Evolutionary conservation across 768 basidiomycete species (phyloP), one percentile per base, ranked within the genome.

Genomic region (Macrolepiota albuminosa): DNA sequence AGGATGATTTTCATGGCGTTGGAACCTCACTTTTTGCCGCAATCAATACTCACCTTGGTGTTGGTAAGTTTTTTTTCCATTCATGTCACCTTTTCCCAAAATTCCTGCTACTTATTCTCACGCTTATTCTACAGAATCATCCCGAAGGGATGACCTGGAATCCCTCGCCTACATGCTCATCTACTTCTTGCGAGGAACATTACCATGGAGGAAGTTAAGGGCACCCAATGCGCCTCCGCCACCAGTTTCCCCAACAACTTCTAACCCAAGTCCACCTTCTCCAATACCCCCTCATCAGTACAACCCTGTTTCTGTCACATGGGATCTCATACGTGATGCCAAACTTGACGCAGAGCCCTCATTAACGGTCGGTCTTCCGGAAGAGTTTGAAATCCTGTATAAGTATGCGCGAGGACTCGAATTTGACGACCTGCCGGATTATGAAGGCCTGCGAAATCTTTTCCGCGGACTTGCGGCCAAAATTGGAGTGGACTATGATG

Each of bases 361-460:
- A 4, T 80, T 93, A 56, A 91, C 89, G 9, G 82, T 85, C 56
- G 86, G 88, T 5, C 83, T 93, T 57, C 91, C 90, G 14, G 80
- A 85, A 51, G 91, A 94, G 72, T 91, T 93, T 60, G 88, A 88
- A 63, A 83, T 91, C 56, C 81, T 93, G 65, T 89, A 88, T 72
- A 81, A 82, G 48, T 95, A 95, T 73, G 85, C 88, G 24, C 84
- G 93, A 48, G 85, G 85, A 2, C 84, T 95, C 39, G 88, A 88
- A 63, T 95, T 94, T 65, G 91, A 91, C 67, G 93, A 95, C 75
- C 78, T 91, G 43, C 93, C 93, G 10, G 93, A 95, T 72, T 95
- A 95, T 66, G 87, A 86, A 47, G 92, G 92, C 31, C 76, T 94
- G 26, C 81, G 92, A 46, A 82, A 81, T 48, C 80, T 93, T 48